A percentile compares a stretch with the other conserved stretches of the same genome.
Conservation (phyloP, 2,329 filamentous ascomycete species). For the Monosporascus sp. region DNA sequence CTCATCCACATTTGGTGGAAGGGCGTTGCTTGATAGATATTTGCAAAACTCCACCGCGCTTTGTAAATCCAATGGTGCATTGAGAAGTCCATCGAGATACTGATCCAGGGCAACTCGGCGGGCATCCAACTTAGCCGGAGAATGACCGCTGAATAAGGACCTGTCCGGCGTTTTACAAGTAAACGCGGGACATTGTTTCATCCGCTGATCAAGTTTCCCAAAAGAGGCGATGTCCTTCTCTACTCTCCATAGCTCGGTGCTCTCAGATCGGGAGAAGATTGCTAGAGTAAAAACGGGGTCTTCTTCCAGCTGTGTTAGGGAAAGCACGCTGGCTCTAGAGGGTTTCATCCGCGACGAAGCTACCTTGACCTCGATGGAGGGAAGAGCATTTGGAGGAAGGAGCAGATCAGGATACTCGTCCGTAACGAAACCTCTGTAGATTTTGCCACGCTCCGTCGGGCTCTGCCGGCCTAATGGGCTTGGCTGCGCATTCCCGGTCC, state of each 20-base stretch:
- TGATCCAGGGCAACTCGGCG: slow-evolving; percentile 73
- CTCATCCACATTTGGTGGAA: slow-evolving; percentile 59
- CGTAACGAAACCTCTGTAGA: slow-evolving; percentile 74
- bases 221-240: slow-evolving; percentile 87
- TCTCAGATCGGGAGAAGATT: slow-evolving; percentile 70
- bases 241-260: slow-evolving; percentile 82
- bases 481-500: slow-evolving; percentile 17
- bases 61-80: slow-evolving; percentile 72
- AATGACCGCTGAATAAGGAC: slow-evolving; percentile 83
- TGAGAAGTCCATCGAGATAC: slow-evolving; percentile 81
- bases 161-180: slow-evolving; percentile 76
- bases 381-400: slow-evolving; percentile 81
- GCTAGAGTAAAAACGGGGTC: slow-evolving; percentile 92
- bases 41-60: slow-evolving; percentile 79
- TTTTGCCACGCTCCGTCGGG: slow-evolving; percentile 40
- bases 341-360: slow-evolving; percentile 94
- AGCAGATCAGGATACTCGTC: slow-evolving; percentile 85
- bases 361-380: slow-evolving; percentile 78
- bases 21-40: slow-evolving; percentile 68
- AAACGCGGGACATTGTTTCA: slow-evolving; percentile 71
- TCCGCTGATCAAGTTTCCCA: slow-evolving; percentile 71
- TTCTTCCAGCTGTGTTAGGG: slow-evolving; percentile 74
- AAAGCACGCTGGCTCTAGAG: slow-evolving; percentile 78
- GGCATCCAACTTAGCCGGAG: slow-evolving; percentile 88
- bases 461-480: slow-evolving; percentile 31